Conservation (phyloP, 2,329 filamentous ascomycete genomes). For the Thielaviopsis cerberus region DNA sequence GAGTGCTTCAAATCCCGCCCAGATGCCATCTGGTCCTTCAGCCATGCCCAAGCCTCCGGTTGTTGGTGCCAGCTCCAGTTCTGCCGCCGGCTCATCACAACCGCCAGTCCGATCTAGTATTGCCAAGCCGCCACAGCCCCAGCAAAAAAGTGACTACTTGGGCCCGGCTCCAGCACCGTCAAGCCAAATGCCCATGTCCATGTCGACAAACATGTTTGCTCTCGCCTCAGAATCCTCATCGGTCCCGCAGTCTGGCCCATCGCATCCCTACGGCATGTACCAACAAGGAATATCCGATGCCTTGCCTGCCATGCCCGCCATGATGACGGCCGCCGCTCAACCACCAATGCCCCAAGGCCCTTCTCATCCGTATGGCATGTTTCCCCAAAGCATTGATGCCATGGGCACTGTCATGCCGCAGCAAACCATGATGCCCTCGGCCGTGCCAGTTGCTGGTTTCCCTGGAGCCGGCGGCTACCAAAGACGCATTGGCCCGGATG, state of each 20-base stretch:
- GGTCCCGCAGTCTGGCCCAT: conserved; percentile 7
- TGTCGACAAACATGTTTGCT: conserved; percentile 2
- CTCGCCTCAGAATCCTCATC: conserved; percentile 7
- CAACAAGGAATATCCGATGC: conserved; percentile 10
- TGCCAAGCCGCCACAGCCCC: background rate
- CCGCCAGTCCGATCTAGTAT: background rate
- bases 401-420: conserved; percentile 38
- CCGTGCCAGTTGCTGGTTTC: conserved; percentile 52
- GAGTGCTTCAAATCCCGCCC: background rate
- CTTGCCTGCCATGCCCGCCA: background rate
- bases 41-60: background rate
- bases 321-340: background rate
- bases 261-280: conserved; percentile 12
- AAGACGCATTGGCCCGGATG: conserved; percentile 55
- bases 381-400: conserved; percentile 60
- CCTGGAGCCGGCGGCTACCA: conserved; percentile 49
- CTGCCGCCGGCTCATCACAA: background rate
- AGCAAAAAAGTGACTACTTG: conserved; percentile 8
- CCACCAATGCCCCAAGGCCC: conserved; percentile 29
- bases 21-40: background rate
- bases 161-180: background rate
- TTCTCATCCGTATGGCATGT: conserved; percentile 72
- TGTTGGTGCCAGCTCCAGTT: background rate
- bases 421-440: conserved; percentile 32
- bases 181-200: background rate